Conservation (phyloP, 139 green algal species). For the Volvox reticuliferus region DNA sequence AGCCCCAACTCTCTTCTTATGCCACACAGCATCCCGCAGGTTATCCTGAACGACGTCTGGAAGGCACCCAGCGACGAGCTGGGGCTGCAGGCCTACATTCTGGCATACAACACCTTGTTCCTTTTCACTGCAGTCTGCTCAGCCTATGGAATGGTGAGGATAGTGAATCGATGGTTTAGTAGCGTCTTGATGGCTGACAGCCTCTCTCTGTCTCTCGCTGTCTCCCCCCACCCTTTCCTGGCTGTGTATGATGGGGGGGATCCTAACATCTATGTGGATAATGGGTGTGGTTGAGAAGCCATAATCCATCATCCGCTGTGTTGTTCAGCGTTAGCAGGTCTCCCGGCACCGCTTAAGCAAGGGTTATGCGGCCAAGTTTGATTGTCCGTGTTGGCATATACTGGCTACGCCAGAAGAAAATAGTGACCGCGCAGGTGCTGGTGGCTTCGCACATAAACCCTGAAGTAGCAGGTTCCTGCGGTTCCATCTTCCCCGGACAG, state of each 20-base stretch:
- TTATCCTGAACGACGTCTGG: constrained; percentile 52
- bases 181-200: not conserved
- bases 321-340: not conserved
- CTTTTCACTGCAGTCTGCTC: constrained; percentile 83
- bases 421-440: too few species aligned
- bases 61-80: constrained; percentile 61
- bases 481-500: constrained; percentile 43
- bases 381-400: not conserved
- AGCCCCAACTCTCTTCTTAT: not conserved
- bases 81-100: constrained; percentile 80
- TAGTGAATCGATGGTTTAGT: not conserved
- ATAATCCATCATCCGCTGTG: too few species aligned
- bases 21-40: constrained; percentile 50
- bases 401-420: not conserved
- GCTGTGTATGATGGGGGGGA: too few species aligned
- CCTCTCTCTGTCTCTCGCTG: not conserved
- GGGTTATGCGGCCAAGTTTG: not conserved
- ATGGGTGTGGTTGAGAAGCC: too few species aligned
- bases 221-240: too few species aligned
- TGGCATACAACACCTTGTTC: constrained; percentile 85
- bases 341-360: not conserved
- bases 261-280: too few species aligned
- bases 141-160: constrained; percentile 81
- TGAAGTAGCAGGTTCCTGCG: not conserved
- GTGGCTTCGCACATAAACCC: not conserved